These are phyloP conservation scores for Xylaria sp. DNA, from an alignment of 2,329 filamentous ascomycete genomes.

Conservation along the genomic window DNA sequence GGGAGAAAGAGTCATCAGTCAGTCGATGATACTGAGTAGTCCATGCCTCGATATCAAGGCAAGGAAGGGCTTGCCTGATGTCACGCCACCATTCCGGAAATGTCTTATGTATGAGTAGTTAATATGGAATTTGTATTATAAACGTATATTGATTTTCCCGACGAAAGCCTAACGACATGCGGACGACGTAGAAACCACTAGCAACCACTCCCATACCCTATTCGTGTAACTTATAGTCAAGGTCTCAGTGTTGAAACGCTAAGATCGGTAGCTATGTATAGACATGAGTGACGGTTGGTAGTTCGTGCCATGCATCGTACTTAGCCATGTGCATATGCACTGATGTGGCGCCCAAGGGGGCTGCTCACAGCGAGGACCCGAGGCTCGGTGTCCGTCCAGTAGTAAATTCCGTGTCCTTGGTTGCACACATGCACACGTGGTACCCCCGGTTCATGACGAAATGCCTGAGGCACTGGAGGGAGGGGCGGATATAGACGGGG, in stretches of 20 bases:
- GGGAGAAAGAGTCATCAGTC: neutral
- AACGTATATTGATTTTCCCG: neutral
- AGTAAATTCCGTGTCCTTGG: neutral
- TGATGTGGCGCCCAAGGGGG: neutral
- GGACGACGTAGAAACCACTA: neutral
- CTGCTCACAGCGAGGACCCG: neutral
- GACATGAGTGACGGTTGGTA: neutral
- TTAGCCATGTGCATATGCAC: conserved; percentile 8
- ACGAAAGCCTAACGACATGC: neutral
- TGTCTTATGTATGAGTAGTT: neutral
- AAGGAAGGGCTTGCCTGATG: neutral
- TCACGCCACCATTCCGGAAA: neutral
- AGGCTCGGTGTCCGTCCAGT: neutral
- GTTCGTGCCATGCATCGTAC: conserved; percentile 2
- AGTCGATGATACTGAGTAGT: neutral
- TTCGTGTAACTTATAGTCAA: neutral
- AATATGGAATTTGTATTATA: neutral
- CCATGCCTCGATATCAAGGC: neutral
- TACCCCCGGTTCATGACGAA: conserved; percentile 12
- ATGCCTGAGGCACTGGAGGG: neutral
- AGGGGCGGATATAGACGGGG: conserved; percentile 22
- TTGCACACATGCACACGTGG: conserved; percentile 6
- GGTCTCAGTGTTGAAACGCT: neutral
- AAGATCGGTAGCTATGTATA: neutral
- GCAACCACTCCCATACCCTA: neutral